These are phyloP conservation scores for Fistulinella prunicolor DNA, from an alignment of 768 basidiomycete species.

Conservation along the genomic window DNA sequence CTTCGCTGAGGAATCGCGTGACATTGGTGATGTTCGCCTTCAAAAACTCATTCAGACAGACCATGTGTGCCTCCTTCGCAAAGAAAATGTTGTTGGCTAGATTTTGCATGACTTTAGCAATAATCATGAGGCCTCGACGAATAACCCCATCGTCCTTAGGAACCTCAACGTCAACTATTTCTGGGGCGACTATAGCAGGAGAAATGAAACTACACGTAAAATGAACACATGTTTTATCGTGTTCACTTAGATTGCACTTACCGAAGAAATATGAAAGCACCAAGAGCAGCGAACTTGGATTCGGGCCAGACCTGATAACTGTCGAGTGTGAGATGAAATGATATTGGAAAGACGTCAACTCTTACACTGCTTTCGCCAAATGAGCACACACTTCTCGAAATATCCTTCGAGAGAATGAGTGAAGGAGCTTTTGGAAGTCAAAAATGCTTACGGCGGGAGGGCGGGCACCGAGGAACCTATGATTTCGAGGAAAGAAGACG, in stretches of 20 bases:
- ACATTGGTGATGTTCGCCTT: conserved; percentile 66
- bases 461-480: conserved; percentile 67
- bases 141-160: conserved; percentile 60
- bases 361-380: conserved; percentile 76
- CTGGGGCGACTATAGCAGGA: conserved; percentile 85
- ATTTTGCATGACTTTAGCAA: conserved; percentile 92
- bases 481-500: conserved; percentile 71
- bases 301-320: conserved; percentile 73
- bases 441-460: conserved; percentile 65
- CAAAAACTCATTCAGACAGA: conserved; percentile 72
- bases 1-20: conserved; percentile 72
- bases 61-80: conserved; percentile 88
- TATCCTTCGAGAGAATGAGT: conserved; percentile 49
- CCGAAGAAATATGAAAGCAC: conserved; percentile 91
- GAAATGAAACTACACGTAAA: conserved; percentile 70
- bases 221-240: conserved; percentile 1
- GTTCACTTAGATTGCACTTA: conserved; percentile 26
- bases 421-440: not conserved
- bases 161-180: conserved; percentile 77
- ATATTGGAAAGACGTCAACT: conserved; percentile 7
- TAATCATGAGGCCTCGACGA: conserved; percentile 77
- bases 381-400: conserved; percentile 85
- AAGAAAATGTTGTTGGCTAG: conserved; percentile 93
- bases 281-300: conserved; percentile 76
- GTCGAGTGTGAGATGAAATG: conserved; percentile 15